phyloP scores from a whole-genome alignment of 2,329 filamentous ascomycete species.

The Didymella sp. region DNA sequence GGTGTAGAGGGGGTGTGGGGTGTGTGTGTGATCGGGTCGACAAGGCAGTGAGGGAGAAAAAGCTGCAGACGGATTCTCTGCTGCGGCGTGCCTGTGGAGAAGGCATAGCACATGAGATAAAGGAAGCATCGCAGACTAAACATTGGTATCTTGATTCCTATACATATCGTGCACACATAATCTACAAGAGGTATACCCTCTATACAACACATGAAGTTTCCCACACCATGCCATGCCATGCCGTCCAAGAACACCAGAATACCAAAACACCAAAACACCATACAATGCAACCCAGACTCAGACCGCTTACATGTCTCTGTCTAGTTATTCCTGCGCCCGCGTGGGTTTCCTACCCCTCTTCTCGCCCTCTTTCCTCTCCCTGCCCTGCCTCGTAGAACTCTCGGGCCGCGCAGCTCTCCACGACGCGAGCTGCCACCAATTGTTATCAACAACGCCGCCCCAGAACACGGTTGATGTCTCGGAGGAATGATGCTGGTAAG shows the following conservation, averaged over 20 bases:
- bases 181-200: not conserved
- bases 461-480: not conserved
- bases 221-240: not conserved
- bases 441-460: not conserved
- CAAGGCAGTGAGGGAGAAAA: too few species aligned
- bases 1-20: too few species aligned
- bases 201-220: not conserved
- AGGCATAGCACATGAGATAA: too few species aligned
- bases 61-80: too few species aligned
- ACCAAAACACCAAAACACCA: not conserved
- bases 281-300: not conserved
- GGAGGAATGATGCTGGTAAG: not conserved
- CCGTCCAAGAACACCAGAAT: too few species aligned
- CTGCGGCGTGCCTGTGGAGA: not conserved
- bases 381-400: slow-evolving; percentile 16
- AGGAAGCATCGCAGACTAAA: not conserved
- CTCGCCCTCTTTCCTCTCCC: slow-evolving; percentile 23
- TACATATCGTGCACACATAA: not conserved
- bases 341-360: slow-evolving; percentile 20
- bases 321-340: too few species aligned
- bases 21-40: too few species aligned
- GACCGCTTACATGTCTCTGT: too few species aligned
- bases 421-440: not conserved
- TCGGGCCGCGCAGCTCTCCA: slow-evolving; percentile 19
- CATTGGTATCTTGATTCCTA: not conserved